Evolutionary conservation across 176 grass and related monocot species (phyloP).

Genomic region (Carex pumila): DNA sequence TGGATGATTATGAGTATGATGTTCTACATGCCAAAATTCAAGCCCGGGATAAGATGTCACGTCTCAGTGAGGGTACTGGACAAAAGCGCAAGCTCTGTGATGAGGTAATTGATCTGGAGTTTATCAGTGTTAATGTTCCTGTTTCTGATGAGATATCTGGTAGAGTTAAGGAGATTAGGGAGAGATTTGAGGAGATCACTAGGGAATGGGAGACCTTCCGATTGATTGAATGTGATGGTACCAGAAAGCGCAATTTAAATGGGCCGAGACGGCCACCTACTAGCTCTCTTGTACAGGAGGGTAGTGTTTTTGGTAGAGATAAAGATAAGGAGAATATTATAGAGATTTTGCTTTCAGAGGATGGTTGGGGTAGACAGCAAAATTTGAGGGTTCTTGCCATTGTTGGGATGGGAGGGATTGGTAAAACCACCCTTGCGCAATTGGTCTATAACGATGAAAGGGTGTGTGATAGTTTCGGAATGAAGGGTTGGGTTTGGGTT

Average conservation of each 20-base stretch:
- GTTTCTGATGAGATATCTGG: not conserved
- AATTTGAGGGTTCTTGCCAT: not conserved
- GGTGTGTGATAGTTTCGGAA: not conserved
- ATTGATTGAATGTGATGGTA: not conserved
- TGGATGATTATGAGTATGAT: constrained; percentile 13
- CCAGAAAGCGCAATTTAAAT: not conserved
- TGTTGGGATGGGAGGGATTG: constrained; percentile 12
- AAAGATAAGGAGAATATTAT: not conserved
- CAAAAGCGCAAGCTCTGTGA: not conserved
- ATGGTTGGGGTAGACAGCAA: not conserved
- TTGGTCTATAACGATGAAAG: constrained; percentile 1
- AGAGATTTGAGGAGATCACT: not conserved
- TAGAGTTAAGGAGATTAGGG: not conserved
- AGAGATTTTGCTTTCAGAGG: not conserved
- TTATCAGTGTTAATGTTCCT: not conserved
- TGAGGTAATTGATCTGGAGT: not conserved
- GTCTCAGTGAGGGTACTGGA: not conserved
- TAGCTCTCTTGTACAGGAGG: constrained; percentile 1
- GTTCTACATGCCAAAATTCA: not conserved
- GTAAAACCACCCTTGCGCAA: constrained; percentile 14
- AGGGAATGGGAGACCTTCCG: not conserved
- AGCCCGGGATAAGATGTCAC: not conserved
- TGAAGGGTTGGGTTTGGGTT: constrained; percentile 3
- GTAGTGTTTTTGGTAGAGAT: not conserved
- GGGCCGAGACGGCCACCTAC: not conserved